phyloP scores from a whole-genome alignment of 805 yeast species.

The Wickerhamomyces tratensis region DNA sequence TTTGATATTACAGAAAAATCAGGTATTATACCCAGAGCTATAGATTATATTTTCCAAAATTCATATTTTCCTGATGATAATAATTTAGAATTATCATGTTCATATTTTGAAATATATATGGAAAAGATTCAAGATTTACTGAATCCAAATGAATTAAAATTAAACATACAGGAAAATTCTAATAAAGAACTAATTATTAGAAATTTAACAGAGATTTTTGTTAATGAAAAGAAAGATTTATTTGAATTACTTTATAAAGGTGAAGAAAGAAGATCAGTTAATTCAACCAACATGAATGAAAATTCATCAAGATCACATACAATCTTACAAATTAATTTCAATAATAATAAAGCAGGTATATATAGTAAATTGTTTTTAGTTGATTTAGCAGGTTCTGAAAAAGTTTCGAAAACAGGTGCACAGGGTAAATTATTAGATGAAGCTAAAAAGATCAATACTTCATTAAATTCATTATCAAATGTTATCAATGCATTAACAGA shows the following conservation, averaged over 20 bases:
- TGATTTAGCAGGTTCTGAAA: slow-evolving; percentile 86
- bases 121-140: slow-evolving; percentile 70
- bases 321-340: slow-evolving; percentile 56
- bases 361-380: slow-evolving; percentile 62
- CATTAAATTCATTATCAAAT: slow-evolving; percentile 69
- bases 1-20: slow-evolving; percentile 23
- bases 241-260: slow-evolving; percentile 52
- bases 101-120: slow-evolving; percentile 74
- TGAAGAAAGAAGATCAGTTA: slow-evolving; percentile 40
- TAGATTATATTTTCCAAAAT: slow-evolving; percentile 51
- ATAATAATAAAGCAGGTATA: slow-evolving; percentile 43
- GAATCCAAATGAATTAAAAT: slow-evolving; percentile 23
- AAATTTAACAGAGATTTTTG: slow-evolving; percentile 56
- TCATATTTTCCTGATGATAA: slow-evolving; percentile 27
- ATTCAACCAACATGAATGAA: slow-evolving; percentile 59
- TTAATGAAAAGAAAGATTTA: slow-evolving; percentile 49
- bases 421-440: slow-evolving; percentile 69
- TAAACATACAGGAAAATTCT: slow-evolving; percentile 27
- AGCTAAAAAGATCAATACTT: slow-evolving; percentile 74
- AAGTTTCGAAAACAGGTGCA: slow-evolving; percentile 69
- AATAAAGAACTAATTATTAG: slow-evolving; percentile 59
- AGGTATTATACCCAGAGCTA: slow-evolving; percentile 69
- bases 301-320: slow-evolving; percentile 78
- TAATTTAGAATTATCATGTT: slow-evolving; percentile 40
- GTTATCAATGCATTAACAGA: slow-evolving; percentile 76